phyloP scores from a whole-genome alignment of 129 eudicot species.

The Chrysanthemum seticuspe region DNA sequence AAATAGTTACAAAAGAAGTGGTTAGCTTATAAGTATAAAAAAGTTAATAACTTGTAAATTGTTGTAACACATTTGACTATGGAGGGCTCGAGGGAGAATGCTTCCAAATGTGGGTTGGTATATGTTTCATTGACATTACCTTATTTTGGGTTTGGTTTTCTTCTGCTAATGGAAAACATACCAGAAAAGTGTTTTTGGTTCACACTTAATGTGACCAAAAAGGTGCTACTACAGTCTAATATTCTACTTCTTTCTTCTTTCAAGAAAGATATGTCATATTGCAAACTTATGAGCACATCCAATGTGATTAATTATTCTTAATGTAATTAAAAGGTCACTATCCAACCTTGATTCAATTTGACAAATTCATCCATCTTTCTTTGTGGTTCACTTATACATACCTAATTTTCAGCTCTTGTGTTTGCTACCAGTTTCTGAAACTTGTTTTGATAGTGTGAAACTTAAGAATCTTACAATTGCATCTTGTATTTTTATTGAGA shows the following conservation, averaged over 20 bases:
- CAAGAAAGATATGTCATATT: constrained; percentile 17
- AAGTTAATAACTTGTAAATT: constrained; percentile 5
- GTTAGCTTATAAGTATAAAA: constrained; percentile 23
- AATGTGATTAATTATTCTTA: constrained; percentile 3
- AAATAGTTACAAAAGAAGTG: constrained; percentile 6
- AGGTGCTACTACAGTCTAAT: constrained; percentile 5
- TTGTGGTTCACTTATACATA: not conserved
- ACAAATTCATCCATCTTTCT: not conserved
- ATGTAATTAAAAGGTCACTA: not conserved
- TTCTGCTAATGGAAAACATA: constrained; percentile 19
- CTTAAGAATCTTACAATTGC: not conserved
- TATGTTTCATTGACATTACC: constrained; percentile 29
- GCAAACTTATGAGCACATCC: not conserved
- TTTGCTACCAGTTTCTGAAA: constrained; percentile 6
- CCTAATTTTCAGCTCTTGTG: constrained; percentile 7
- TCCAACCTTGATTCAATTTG: not conserved
- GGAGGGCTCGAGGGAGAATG: constrained; percentile 80
- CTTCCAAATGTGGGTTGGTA: constrained; percentile 44
- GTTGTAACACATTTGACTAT: constrained; percentile 25
- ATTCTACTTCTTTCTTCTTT: constrained; percentile 22
- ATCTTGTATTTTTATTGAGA: not conserved
- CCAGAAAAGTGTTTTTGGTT: constrained; percentile 1
- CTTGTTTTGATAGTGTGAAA: not conserved
- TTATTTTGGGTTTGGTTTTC: constrained; percentile 34
- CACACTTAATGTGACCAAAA: constrained; percentile 14